A percentile compares a stretch with the other conserved stretches of the same genome.
Evolutionary conservation across 169 alveolate genomes (phyloP).

Genomic region (Eimeria mitis): DNA sequence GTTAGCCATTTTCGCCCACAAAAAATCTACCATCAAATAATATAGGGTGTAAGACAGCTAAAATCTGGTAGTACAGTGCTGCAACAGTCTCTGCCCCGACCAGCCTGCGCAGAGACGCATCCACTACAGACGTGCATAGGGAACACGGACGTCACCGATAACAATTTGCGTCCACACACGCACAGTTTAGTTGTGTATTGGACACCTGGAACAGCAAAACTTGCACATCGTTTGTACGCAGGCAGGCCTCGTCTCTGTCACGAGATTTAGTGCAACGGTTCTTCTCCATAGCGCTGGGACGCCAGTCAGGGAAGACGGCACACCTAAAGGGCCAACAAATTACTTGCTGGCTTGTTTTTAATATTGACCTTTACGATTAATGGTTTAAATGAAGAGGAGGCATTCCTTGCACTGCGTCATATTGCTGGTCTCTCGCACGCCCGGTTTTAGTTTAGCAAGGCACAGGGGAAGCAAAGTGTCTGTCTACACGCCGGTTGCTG

Average conservation of each 20-base stretch:
- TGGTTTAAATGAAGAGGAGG: neutral
- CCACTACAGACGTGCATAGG: neutral
- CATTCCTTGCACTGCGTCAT: neutral
- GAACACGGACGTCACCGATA: neutral
- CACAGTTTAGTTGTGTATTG: neutral
- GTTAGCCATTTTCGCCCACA: neutral
- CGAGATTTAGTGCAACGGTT: constrained; percentile 19
- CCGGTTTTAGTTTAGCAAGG: neutral
- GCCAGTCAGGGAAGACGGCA: neutral
- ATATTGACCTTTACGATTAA: neutral
- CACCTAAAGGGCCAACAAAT: neutral
- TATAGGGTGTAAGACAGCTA: neutral
- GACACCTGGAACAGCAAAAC: neutral
- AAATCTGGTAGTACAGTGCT: neutral
- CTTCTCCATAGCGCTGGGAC: neutral
- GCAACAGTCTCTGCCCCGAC: neutral
- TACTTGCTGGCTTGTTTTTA: neutral
- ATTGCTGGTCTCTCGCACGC: neutral
- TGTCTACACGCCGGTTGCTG: neutral
- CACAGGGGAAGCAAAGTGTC: neutral
- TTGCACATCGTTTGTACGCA: neutral
- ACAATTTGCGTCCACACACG: neutral
- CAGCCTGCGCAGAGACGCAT: constrained; percentile 3
- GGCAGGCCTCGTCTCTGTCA: neutral
- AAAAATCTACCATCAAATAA: neutral